Evolutionary conservation across 768 basidiomycete species (phyloP), one percentile per base, ranked within the genome.

Genomic region (Tylopilus felleus): DNA sequence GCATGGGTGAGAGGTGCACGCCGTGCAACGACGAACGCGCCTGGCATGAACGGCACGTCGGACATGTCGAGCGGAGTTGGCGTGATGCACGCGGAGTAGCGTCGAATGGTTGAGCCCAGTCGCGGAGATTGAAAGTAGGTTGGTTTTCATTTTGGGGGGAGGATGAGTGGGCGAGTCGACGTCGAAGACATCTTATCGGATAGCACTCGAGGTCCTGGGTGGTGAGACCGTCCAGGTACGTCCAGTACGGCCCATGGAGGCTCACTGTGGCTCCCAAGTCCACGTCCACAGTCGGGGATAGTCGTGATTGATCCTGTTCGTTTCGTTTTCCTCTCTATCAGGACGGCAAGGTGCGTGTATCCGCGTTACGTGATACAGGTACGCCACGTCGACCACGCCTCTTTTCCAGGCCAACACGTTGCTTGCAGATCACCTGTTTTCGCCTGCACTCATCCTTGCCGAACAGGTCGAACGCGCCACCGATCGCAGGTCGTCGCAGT

Each of bases 341-440:
- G 83, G 80, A 81, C 73, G 81, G 81, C 59, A 84, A 84, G 76
- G 82, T 84, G 64, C 58, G 74, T 68, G 39, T 46, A 17, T 28
- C 55, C 17, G 31, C 36, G 12, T 53, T 47, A 36, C 52, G 53
- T 39, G 23, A 57, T 67, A 19, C 39, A 43, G 21, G 45, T 7
- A 21, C 28, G 10, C 31, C 38, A 38, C 13, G 17, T 39, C 29
- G 35, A 40, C 40, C 25, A 38, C 3, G 16, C 13, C 40, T 49
- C 31, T 43, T 19, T 43, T 1, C 36, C 66, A 88, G 85, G 83
- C 86, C 27, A 86, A 82, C 56, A 86, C 84, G 14, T 74, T 88
- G 10, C 73, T 89, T 21, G 87, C 86, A 46, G 86, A 89, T 67
- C 84, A 86, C 57, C 73, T 88, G 4, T 89, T 88, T 65, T 88